Evolutionary conservation across 495 filamentous ascomycete genomes (phyloP).

Genomic region (Aspergillus funiculosus): DNA sequence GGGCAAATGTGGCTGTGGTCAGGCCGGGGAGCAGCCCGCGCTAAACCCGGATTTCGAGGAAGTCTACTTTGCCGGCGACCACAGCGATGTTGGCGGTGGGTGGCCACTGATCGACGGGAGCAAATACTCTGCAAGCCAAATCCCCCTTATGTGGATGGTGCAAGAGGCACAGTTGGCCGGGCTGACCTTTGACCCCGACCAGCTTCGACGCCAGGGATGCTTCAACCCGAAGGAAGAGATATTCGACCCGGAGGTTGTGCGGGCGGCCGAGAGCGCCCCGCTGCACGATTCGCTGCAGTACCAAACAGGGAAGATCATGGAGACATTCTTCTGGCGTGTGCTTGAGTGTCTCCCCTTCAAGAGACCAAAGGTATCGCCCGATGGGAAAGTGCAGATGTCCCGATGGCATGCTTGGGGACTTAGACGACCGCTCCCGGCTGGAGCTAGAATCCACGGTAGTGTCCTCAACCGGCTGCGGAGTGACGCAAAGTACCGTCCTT

Average conservation of each 20-base stretch:
- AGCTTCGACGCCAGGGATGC: conserved; percentile 58
- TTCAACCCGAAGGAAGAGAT: conserved; percentile 26
- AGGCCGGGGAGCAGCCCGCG: too few species aligned
- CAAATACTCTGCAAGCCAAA: conserved; percentile 27
- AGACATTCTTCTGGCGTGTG: conserved; percentile 19
- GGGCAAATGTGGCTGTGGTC: too few species aligned
- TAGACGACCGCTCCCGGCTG: conserved; percentile 7
- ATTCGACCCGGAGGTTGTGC: conserved; percentile 6
- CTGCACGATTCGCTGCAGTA: conserved; percentile 19
- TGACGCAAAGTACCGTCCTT: conserved; percentile 17
- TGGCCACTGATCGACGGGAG: conserved; percentile 46
- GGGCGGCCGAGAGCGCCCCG: neutral
- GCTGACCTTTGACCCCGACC: conserved; percentile 58
- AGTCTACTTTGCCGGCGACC: conserved; percentile 68
- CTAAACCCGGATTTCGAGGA: conserved; percentile 69
- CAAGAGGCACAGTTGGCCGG: conserved; percentile 55
- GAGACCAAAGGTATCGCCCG: conserved; percentile 14
- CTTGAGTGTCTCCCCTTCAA: conserved; percentile 18
- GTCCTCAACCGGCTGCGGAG: conserved; percentile 9
- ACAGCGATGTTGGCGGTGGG: conserved; percentile 69
- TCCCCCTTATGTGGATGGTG: conserved; percentile 40
- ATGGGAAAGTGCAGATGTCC: conserved; percentile 11
- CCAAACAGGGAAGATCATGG: conserved; percentile 10
- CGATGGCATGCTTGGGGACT: conserved; percentile 16
- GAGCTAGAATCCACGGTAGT: conserved; percentile 15